phyloP scores from a whole-genome alignment of 2,329 filamentous ascomycete species.

The Lasiodiplodia hormozganensis region DNA sequence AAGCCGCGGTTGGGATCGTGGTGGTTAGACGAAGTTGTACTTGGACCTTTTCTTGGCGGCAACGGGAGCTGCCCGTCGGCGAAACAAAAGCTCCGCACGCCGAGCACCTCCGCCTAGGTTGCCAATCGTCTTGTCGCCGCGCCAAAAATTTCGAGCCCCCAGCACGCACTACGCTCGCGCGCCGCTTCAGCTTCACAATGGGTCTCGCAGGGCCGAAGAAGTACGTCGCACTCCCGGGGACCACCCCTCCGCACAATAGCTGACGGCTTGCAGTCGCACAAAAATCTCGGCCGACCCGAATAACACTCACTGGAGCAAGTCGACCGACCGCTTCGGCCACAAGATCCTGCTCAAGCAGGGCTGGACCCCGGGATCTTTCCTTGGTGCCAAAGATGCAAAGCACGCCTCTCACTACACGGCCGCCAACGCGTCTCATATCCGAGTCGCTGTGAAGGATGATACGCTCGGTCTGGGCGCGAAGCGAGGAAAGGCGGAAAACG shows the following conservation, averaged over 20 bases:
- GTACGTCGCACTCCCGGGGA: slow-evolving; percentile 51
- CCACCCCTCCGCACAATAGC: slow-evolving; percentile 34
- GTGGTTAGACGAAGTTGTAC: background rate
- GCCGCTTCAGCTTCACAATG: slow-evolving; percentile 54
- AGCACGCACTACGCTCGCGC: background rate
- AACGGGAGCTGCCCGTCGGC: background rate
- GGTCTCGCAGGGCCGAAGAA: slow-evolving; percentile 73
- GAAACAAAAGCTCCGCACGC: slow-evolving; percentile 9
- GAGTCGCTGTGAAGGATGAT: slow-evolving; percentile 86
- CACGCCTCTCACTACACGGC: slow-evolving; percentile 79
- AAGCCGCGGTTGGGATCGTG: no score
- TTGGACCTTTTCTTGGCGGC: background rate
- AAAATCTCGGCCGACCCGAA: slow-evolving; percentile 93
- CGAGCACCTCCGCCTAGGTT: slow-evolving; percentile 1
- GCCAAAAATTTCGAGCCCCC: slow-evolving; percentile 16
- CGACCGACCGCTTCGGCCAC: slow-evolving; percentile 84
- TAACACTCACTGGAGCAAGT: slow-evolving; percentile 90
- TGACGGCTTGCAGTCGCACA: slow-evolving; percentile 54
- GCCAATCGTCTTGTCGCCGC: background rate
- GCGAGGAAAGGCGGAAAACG: slow-evolving; percentile 69
- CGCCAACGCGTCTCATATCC: slow-evolving; percentile 84
- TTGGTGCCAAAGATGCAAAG: slow-evolving; percentile 78
- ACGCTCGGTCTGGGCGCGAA: slow-evolving; percentile 88
- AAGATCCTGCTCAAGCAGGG: slow-evolving; percentile 87
- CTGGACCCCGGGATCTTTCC: slow-evolving; percentile 84